Evolutionary conservation across 257 asterid genomes (phyloP), one percentile per base, ranked within the genome.

Genomic region (Solanum chmielewskii): DNA sequence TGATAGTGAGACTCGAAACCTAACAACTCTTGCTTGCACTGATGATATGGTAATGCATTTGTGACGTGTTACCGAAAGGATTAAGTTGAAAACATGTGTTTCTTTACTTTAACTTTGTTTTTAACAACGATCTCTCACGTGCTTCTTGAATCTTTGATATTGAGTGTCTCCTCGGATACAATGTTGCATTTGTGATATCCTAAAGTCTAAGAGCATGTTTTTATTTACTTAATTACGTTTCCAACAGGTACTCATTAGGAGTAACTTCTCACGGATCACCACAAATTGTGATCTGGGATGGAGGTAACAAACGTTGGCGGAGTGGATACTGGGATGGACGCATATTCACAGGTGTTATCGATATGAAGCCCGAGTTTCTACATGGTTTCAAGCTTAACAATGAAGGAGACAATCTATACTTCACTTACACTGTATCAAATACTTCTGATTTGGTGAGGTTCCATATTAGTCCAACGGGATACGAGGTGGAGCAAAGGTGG

Each of bases 281-380:
- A 9, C 99, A 96, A 91, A 90, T 94, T 6, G 93, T 96, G 91
- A 91, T 96, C 59, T 93, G 95, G 95, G 93, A 94, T 29, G 98
- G 97, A 45, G 29, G 1, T 4, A 81, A 88, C 11, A 90, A 96
- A 33, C 89, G 80, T 49, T 96, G 98, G 99, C 92, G 98, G 88
- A 96, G 96, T 68, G 99, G 98, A 31, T 90, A 93, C 25, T 96
- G 94, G 94, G 90, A 90, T 66, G 95, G 96, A 6, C 27, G 89
- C 11, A 27, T 83, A 9, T 96, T 96, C 76, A 87, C 64, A 2
- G 99, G 99, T 0, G 86, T 96, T 6, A 93, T 90, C 0, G 89
- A 87, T 1, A 87, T 92, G 88, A 90, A 88, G 85, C 77, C 93
- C 9, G 49, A 70, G 11, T 90, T 76, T 35, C 49, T 83, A 2